Conservation (phyloP, 2,329 filamentous ascomycete genomes). For the Sclerotinia borealis region DNA sequence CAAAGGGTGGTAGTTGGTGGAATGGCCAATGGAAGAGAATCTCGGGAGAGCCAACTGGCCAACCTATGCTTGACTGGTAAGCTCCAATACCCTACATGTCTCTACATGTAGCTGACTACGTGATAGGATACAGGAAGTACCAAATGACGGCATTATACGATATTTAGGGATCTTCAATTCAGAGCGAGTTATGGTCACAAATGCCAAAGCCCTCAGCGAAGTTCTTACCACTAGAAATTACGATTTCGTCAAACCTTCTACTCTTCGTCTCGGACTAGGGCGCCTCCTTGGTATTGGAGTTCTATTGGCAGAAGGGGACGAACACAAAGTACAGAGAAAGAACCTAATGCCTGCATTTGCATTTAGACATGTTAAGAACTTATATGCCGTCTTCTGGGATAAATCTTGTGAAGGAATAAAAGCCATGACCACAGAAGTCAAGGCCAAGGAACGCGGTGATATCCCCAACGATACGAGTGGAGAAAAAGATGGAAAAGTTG, state of each 20-base stretch:
- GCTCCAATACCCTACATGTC: background rate
- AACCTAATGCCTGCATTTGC: slow-evolving; percentile 76
- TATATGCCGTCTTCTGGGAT: slow-evolving; percentile 79
- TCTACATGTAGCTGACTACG: background rate
- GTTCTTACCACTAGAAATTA: slow-evolving; percentile 64
- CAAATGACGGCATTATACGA: slow-evolving; percentile 63
- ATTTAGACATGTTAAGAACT: slow-evolving; percentile 78
- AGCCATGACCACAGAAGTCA: slow-evolving; percentile 50
- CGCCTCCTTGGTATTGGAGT: slow-evolving; percentile 65
- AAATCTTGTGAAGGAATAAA: slow-evolving; percentile 65
- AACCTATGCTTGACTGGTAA: slow-evolving; percentile 35
- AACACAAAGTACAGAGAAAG: slow-evolving; percentile 77
- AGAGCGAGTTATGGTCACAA: slow-evolving; percentile 56
- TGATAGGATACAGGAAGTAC: slow-evolving; percentile 50
- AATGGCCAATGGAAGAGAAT: slow-evolving; percentile 40
- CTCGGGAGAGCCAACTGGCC: slow-evolving; percentile 36
- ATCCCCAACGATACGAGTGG: slow-evolving; percentile 11
- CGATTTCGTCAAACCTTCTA: slow-evolving; percentile 58
- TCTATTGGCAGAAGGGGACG: slow-evolving; percentile 81
- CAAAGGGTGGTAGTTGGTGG: slow-evolving; percentile 39
- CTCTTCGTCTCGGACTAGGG: slow-evolving; percentile 50
- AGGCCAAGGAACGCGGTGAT: slow-evolving; percentile 37
- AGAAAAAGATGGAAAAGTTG: background rate
- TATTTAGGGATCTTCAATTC: slow-evolving; percentile 57
- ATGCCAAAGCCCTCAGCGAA: slow-evolving; percentile 61